These are phyloP conservation scores for Yamadazyma songkhlaensis DNA, from an alignment of 1,139 yeast genomes.

Conservation along the genomic window DNA sequence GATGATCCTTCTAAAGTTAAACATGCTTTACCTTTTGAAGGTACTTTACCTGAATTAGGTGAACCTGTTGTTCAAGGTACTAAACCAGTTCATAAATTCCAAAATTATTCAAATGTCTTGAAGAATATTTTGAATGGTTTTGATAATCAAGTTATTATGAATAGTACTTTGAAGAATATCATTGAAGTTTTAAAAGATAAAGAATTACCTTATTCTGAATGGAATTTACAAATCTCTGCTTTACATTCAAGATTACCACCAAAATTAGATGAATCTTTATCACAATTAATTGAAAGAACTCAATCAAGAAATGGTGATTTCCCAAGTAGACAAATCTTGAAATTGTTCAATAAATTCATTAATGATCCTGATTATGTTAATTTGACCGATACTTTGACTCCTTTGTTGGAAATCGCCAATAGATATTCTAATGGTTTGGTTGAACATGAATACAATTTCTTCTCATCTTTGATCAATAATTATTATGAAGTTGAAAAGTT, in stretches of 20 bases:
- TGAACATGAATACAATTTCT: constrained; percentile 79
- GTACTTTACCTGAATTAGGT: constrained; percentile 87
- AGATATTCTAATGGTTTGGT: constrained; percentile 73
- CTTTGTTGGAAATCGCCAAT: constrained; percentile 67
- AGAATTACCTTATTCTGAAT: constrained; percentile 88
- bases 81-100: constrained; percentile 77
- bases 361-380: constrained; percentile 44
- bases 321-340: constrained; percentile 83
- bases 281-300: constrained; percentile 64
- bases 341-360: constrained; percentile 54
- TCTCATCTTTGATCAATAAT: constrained; percentile 65
- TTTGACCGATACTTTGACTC: constrained; percentile 63
- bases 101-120: constrained; percentile 56
- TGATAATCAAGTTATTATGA: constrained; percentile 94
- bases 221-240: constrained; percentile 85
- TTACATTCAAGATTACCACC: constrained; percentile 86
- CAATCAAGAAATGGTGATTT: constrained; percentile 73
- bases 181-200: constrained; percentile 72
- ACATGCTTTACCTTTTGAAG: constrained; percentile 94
- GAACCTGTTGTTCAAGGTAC: constrained; percentile 79
- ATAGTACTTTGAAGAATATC: constrained; percentile 69
- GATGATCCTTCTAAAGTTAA: constrained; percentile 98
- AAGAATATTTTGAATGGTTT: constrained; percentile 82
- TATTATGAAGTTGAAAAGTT: constrained; percentile 75
- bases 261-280: constrained; percentile 67